Conservation (phyloP, 2,329 filamentous ascomycete species). For the Clarireedia homoeocarpa region DNA sequence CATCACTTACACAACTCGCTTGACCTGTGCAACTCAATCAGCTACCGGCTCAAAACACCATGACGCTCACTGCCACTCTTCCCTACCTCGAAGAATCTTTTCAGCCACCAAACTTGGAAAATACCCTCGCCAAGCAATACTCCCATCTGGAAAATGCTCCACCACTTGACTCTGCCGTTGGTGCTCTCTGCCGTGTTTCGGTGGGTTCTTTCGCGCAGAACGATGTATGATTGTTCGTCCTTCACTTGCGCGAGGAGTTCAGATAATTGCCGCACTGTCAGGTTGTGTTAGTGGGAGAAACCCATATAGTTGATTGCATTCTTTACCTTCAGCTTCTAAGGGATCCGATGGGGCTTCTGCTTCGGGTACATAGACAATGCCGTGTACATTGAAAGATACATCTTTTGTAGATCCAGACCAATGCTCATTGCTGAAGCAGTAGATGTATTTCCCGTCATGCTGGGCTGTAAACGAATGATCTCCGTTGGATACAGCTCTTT, state of each 20-base stretch:
- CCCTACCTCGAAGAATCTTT: conserved; percentile 86
- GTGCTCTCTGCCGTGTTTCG: conserved; percentile 98
- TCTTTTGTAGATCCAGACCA: conserved; percentile 96
- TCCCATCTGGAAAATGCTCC: conserved; percentile 92
- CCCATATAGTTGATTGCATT: not conserved
- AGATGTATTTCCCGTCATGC: conserved; percentile 80
- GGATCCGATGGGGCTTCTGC: conserved; percentile 77
- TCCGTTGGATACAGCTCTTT: conserved; percentile 77
- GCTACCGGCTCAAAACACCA: conserved; percentile 23
- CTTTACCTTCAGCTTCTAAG: conserved; percentile 77
- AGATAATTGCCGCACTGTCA: conserved; percentile 68
- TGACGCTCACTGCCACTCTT: conserved; percentile 27
- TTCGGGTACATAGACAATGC: conserved; percentile 94
- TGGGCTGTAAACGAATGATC: conserved; percentile 86
- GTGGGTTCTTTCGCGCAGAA: conserved; percentile 90
- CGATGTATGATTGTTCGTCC: conserved; percentile 96
- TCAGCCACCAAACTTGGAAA: conserved; percentile 99
- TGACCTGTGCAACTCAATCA: conserved; percentile 39
- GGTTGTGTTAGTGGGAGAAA: conserved; percentile 1
- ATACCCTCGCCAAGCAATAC: conserved; percentile 85
- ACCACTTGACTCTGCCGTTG: conserved; percentile 97
- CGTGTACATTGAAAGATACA: conserved; percentile 98
- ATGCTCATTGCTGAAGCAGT: conserved; percentile 99
- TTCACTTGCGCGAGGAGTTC: conserved; percentile 88
- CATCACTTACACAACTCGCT: conserved; percentile 50